Evolutionary conservation across 495 filamentous ascomycete genomes (phyloP).

Genomic region (Tuber microsphaerosporum): DNA sequence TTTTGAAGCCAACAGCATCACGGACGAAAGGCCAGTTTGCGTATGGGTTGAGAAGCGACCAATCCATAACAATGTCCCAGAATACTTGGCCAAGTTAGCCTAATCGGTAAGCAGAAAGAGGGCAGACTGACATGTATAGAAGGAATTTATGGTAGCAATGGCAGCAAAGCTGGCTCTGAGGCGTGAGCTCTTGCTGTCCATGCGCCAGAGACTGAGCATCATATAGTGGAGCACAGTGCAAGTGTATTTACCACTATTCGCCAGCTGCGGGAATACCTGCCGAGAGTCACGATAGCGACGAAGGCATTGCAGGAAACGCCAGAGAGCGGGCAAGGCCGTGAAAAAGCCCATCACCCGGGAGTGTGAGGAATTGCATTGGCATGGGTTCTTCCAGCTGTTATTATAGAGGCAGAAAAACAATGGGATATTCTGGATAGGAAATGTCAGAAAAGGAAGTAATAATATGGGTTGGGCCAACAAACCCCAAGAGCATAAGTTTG

Average conservation of each 20-base stretch:
- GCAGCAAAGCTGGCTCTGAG: slow-evolving; percentile 64
- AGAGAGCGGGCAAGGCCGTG: slow-evolving; percentile 71
- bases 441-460: slow-evolving; percentile 35
- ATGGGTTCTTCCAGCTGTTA: slow-evolving; percentile 60
- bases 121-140: slow-evolving; percentile 64
- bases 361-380: slow-evolving; percentile 74
- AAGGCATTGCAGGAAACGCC: slow-evolving; percentile 83
- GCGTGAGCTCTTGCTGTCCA: slow-evolving; percentile 52
- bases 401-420: slow-evolving; percentile 94
- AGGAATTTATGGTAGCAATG: slow-evolving; percentile 68
- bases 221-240: slow-evolving; percentile 75
- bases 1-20: slow-evolving; percentile 70
- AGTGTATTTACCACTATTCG: slow-evolving; percentile 85
- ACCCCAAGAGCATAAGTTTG: slow-evolving; percentile 82
- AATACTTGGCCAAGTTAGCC: slow-evolving; percentile 48
- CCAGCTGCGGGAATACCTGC: slow-evolving; percentile 83
- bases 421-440: slow-evolving; percentile 60
- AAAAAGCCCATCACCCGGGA: slow-evolving; percentile 82
- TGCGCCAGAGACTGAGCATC: slow-evolving; percentile 71
- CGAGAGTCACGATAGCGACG: slow-evolving; percentile 80
- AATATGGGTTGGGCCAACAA: slow-evolving; percentile 43
- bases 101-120: background rate
- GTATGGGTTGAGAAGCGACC: slow-evolving; percentile 72
- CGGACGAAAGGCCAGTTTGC: slow-evolving; percentile 64
- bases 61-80: slow-evolving; percentile 99